A percentile compares a stretch with the other conserved stretches of the same genome.
Conservation (phyloP, 352 stramenopile species). For the Globisporangium camurandrum region DNA sequence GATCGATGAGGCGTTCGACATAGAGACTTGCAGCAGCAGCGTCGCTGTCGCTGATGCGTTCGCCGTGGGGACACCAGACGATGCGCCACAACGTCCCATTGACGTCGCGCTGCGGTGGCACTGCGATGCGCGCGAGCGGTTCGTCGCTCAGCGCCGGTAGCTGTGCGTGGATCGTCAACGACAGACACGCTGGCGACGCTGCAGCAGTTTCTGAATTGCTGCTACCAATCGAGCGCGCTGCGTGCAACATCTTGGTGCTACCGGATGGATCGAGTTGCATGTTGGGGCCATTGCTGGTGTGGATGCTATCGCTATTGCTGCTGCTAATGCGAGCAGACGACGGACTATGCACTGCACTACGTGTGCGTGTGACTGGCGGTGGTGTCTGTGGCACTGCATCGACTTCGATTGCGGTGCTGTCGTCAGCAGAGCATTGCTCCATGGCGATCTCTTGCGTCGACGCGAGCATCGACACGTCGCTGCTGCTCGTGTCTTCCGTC, state of each 20-base stretch:
- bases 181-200: conserved; percentile 1
- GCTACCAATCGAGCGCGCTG: background rate
- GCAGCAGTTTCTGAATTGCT: background rate
- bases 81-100: conserved; percentile 44
- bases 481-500: conserved; percentile 3
- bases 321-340: background rate
- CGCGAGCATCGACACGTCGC: conserved; percentile 5
- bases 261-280: conserved; percentile 16
- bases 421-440: background rate
- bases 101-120: conserved; percentile 25
- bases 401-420: background rate
- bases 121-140: conserved; percentile 25
- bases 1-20: too few species aligned
- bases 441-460: conserved; percentile 9
- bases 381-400: conserved; percentile 12
- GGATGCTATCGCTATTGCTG: too few species aligned
- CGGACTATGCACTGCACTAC: background rate
- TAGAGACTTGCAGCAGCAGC: background rate
- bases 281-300: too few species aligned
- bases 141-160: conserved; percentile 41
- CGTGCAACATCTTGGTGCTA: conserved; percentile 16
- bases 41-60: conserved; percentile 3
- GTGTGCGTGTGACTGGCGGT: conserved; percentile 7
- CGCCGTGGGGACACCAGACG: conserved; percentile 53
- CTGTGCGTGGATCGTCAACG: conserved; percentile 21